Conservation (phyloP, 192 early-diverging fungal species). For the Entomortierella beljakovae region DNA sequence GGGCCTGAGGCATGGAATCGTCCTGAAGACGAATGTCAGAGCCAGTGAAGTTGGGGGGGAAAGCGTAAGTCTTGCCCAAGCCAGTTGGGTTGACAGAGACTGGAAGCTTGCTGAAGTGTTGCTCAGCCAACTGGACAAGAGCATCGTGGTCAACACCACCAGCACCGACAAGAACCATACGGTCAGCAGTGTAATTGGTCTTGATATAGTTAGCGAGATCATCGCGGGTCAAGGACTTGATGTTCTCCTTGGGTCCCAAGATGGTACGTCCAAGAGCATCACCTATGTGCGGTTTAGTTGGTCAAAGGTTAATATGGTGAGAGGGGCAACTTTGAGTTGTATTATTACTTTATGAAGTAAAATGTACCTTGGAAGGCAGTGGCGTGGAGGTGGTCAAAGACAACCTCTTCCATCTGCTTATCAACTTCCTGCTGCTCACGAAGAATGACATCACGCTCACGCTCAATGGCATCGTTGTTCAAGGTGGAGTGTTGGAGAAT, state of each 20-base stretch:
- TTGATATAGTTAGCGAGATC: constrained; percentile 92
- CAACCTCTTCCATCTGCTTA: constrained; percentile 97
- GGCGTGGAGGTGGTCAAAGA: constrained; percentile 98
- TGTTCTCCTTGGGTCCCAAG: constrained; percentile 94
- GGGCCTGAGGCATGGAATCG: constrained; percentile 89
- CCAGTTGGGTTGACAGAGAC: constrained; percentile 58
- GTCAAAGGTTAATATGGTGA: background rate
- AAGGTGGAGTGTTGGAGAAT: constrained; percentile 94
- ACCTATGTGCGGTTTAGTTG: too few species aligned
- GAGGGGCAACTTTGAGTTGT: too few species aligned
- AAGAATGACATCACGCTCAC: constrained; percentile 97
- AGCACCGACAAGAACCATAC: constrained; percentile 96
- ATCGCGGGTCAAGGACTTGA: constrained; percentile 85
- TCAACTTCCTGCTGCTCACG: constrained; percentile 93
- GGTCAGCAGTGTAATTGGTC: constrained; percentile 96
- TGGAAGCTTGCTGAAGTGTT: constrained; percentile 90
- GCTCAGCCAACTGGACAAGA: constrained; percentile 91
- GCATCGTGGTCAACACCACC: constrained; percentile 95
- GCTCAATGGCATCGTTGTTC: constrained; percentile 84
- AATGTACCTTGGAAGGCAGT: constrained; percentile 86
- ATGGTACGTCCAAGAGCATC: constrained; percentile 77
- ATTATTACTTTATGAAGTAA: background rate
- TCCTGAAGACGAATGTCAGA: constrained; percentile 91
- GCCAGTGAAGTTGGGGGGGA: constrained; percentile 86
- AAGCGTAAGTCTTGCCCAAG: constrained; percentile 58